phyloP scores from a whole-genome alignment of 2,329 filamentous ascomycete species.

The Alternaria triticimaculans region DNA sequence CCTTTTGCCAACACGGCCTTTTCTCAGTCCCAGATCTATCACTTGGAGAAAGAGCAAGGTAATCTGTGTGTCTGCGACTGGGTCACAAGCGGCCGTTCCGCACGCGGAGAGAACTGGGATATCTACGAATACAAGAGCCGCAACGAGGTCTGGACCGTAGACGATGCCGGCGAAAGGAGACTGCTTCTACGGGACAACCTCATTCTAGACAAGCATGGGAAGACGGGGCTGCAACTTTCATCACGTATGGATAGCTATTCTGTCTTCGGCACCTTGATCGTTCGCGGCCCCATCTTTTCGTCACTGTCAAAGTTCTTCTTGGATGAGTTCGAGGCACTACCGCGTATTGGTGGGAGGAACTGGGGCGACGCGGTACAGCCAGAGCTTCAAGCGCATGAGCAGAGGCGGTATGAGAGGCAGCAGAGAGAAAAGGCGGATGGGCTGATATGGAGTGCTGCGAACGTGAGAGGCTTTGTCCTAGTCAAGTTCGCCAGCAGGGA shows the following conservation, averaged over 20 bases:
- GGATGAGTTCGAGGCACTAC: slow-evolving; percentile 76
- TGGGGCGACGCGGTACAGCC: slow-evolving; percentile 62
- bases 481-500: slow-evolving; percentile 88
- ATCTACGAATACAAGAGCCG: slow-evolving; percentile 79
- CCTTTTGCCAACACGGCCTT: slow-evolving; percentile 87
- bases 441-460: slow-evolving; percentile 48
- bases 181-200: slow-evolving; percentile 87
- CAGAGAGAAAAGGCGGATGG: slow-evolving; percentile 59
- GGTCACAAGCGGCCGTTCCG: slow-evolving; percentile 87
- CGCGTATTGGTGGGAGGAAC: slow-evolving; percentile 81
- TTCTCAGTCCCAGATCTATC: slow-evolving; percentile 82
- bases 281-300: slow-evolving; percentile 75
- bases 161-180: slow-evolving; percentile 53
- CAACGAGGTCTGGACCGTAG: slow-evolving; percentile 80
- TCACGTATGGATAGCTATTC: slow-evolving; percentile 74
- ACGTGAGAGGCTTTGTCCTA: slow-evolving; percentile 72
- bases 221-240: slow-evolving; percentile 38
- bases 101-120: slow-evolving; percentile 88
- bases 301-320: slow-evolving; percentile 76
- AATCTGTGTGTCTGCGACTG: slow-evolving; percentile 87
- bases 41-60: slow-evolving; percentile 54
- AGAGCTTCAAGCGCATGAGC: slow-evolving; percentile 51
- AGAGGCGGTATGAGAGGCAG: slow-evolving; percentile 61
- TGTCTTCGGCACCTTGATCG: slow-evolving; percentile 83
- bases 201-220: slow-evolving; percentile 66